Conservation (phyloP, 2,329 filamentous ascomycete species). For the Domatiomyces globalis region DNA sequence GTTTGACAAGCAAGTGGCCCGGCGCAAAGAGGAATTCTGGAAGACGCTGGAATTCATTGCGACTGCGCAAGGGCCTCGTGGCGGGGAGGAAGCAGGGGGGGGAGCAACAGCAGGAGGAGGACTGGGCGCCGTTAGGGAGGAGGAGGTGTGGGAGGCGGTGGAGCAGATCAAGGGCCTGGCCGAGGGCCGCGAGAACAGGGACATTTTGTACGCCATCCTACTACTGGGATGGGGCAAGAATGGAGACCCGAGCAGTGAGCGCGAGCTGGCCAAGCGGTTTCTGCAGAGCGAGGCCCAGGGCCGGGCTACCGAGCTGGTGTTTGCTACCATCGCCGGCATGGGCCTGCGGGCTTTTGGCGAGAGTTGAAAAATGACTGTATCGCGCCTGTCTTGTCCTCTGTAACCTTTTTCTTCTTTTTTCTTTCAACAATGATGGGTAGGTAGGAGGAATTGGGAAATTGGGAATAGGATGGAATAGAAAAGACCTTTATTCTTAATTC, state of each 20-base stretch:
- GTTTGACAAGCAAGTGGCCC: constrained; percentile 38
- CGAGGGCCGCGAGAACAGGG: constrained; percentile 70
- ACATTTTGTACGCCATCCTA: constrained; percentile 71
- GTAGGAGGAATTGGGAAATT: too few species aligned
- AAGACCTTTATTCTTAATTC: too few species aligned
- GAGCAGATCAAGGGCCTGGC: constrained; percentile 35
- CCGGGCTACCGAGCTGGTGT: constrained; percentile 15
- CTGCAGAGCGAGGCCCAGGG: constrained; percentile 12
- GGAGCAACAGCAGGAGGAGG: neutral
- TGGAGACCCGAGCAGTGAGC: constrained; percentile 12
- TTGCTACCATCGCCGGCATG: constrained; percentile 16
- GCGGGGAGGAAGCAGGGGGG: too few species aligned
- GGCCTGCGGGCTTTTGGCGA: constrained; percentile 13
- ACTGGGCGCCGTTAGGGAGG: neutral
- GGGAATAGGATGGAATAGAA: too few species aligned
- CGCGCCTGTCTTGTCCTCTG: too few species aligned
- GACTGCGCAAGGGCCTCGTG: constrained; percentile 38
- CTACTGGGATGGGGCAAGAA: constrained; percentile 11
- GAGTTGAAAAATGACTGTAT: neutral
- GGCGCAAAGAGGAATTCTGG: constrained; percentile 69
- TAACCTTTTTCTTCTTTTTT: too few species aligned
- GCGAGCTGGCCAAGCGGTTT: constrained; percentile 13
- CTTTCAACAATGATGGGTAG: too few species aligned
- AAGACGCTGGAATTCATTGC: constrained; percentile 59
- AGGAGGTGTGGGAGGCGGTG: neutral